Conservation (phyloP, 495 filamentous ascomycete species). For the Ascodesmis nigricans region DNA sequence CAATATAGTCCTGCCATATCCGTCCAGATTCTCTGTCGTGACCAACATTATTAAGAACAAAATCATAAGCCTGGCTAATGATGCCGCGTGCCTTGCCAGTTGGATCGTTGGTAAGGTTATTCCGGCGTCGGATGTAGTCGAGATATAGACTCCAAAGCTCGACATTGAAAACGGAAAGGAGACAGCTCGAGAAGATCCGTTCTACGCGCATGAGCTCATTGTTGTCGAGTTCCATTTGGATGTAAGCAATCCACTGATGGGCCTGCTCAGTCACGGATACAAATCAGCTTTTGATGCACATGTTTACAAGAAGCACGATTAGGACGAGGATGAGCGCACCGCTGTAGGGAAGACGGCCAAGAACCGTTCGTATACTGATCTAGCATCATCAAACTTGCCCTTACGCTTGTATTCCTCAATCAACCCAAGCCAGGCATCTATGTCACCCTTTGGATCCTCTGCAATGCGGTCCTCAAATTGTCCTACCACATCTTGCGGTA, state of each 20-base stretch:
- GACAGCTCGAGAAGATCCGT: conserved; percentile 52
- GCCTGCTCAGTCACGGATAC: conserved; percentile 33
- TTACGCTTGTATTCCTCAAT: conserved; percentile 68
- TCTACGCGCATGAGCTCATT: conserved; percentile 59
- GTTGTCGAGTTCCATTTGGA: conserved; percentile 65
- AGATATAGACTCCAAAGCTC: conserved; percentile 84
- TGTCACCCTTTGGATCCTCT: conserved; percentile 77
- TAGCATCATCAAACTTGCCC: conserved; percentile 58
- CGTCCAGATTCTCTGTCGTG: conserved; percentile 77
- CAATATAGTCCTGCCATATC: conserved; percentile 82
- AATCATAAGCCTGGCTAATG: conserved; percentile 67
- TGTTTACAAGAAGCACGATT: conserved; percentile 10
- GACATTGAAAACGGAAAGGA: conserved; percentile 53
- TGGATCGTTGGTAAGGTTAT: conserved; percentile 65
- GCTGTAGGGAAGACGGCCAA: conserved; percentile 69
- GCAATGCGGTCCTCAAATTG: conserved; percentile 74
- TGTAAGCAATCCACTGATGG: conserved; percentile 68
- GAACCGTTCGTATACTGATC: conserved; percentile 65
- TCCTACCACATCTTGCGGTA: conserved; percentile 58
- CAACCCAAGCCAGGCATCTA: conserved; percentile 70
- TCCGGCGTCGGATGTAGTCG: conserved; percentile 76
- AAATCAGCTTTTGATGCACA: conserved; percentile 4
- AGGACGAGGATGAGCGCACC: conserved; percentile 35
- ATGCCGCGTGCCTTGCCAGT: conserved; percentile 48
- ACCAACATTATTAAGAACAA: conserved; percentile 72